Conservation (phyloP, 495 filamentous ascomycete genomes). For the Aspergillus carlsbadensis region DNA sequence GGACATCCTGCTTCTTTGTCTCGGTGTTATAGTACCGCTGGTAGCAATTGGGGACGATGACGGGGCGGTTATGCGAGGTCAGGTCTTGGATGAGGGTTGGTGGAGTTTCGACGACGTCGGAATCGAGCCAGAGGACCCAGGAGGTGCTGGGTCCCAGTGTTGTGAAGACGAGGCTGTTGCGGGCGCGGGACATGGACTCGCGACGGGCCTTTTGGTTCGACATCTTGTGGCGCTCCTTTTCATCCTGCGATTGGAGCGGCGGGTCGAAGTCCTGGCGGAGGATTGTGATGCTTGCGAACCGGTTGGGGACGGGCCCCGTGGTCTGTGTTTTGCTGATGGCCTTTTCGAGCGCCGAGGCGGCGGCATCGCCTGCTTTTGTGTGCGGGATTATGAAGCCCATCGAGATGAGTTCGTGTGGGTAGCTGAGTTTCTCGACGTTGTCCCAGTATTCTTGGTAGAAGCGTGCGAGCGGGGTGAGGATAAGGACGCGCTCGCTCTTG, state of each 20-base stretch:
- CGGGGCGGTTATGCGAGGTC: conserved; percentile 76
- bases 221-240: conserved; percentile 87
- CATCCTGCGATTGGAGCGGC: conserved; percentile 74
- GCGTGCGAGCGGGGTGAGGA: conserved; percentile 87
- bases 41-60: conserved; percentile 94
- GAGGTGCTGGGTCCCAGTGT: conserved; percentile 89
- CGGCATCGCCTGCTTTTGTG: conserved; percentile 81
- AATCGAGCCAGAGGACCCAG: conserved; percentile 96
- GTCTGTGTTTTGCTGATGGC: conserved; percentile 82
- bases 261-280: conserved; percentile 93
- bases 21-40: conserved; percentile 80
- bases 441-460: conserved; percentile 97
- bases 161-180: conserved; percentile 95
- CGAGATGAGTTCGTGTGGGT: conserved; percentile 91
- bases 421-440: conserved; percentile 79
- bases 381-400: conserved; percentile 97
- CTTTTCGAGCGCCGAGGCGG: conserved; percentile 76
- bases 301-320: conserved; percentile 70
- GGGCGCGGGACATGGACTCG: conserved; percentile 86
- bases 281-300: conserved; percentile 91
- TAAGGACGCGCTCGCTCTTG: conserved; percentile 82
- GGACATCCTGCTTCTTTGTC: conserved; percentile 63
- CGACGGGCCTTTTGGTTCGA: conserved; percentile 82
- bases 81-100: conserved; percentile 87
- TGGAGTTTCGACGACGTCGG: conserved; percentile 89